Conservation (phyloP, 1,139 yeast species). For the Blastobotrys serpentis region DNA sequence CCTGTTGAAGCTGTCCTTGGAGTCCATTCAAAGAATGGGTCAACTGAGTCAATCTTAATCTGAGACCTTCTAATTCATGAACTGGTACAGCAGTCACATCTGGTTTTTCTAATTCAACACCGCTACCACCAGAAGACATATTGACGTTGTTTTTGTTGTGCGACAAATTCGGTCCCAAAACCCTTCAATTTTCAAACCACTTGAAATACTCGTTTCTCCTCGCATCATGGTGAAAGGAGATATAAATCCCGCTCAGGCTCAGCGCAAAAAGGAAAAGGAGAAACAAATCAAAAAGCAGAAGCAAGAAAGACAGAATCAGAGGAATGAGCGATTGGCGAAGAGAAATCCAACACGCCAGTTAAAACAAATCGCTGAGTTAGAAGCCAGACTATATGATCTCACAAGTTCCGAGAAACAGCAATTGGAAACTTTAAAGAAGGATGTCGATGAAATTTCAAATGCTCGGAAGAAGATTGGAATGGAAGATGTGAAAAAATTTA, state of each 20-base stretch:
- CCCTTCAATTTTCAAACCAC: too few species aligned
- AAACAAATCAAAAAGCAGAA: slow-evolving; percentile 33
- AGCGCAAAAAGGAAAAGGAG: slow-evolving; percentile 35
- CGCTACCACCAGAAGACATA: too few species aligned
- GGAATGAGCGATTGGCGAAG: slow-evolving; percentile 24
- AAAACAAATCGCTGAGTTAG: slow-evolving; percentile 26
- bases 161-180: too few species aligned
- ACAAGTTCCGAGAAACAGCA: slow-evolving; percentile 23
- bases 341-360: slow-evolving; percentile 26
- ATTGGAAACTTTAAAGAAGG: slow-evolving; percentile 25
- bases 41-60: slow-evolving; percentile 57
- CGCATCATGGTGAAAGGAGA: slow-evolving; percentile 19
- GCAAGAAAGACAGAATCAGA: slow-evolving; percentile 27
- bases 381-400: slow-evolving; percentile 12
- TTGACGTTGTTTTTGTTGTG: too few species aligned
- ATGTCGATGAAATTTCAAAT: slow-evolving; percentile 26
- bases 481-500: slow-evolving; percentile 7
- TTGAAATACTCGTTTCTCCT: neutral
- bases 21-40: slow-evolving; percentile 39
- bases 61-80: slow-evolving; percentile 57
- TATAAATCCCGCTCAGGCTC: slow-evolving; percentile 25
- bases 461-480: slow-evolving; percentile 32
- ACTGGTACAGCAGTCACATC: slow-evolving; percentile 51
- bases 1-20: slow-evolving; percentile 37
- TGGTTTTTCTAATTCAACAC: slow-evolving; percentile 12